Evolutionary conservation across 2,329 filamentous ascomycete species (phyloP), one percentile per base, ranked within the genome.

Genomic region (Apiospora koreana): DNA sequence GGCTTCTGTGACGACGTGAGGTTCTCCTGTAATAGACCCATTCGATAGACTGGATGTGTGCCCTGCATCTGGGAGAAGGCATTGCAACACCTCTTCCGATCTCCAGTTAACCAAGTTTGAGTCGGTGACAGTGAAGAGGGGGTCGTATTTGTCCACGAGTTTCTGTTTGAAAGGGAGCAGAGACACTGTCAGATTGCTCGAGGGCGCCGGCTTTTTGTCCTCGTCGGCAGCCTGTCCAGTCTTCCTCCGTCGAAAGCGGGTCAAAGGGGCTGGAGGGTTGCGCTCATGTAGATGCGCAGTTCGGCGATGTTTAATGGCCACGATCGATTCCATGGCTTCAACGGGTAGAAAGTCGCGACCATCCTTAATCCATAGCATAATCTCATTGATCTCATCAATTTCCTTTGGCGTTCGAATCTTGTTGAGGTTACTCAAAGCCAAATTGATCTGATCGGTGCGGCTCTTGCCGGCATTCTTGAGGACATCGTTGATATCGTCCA

Each of bases 331-430:
- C 72, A 81, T 74, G 50, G 73, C 69, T 2, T 74, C 72, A 2
- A 78, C 68, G 1, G 72, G 62, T 14, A 80, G 73, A 72, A 75
- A 80, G 2, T 71, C 67, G 21, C 74, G 70, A 2, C 75, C 78
- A 8, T 68, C 69, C 38, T 77, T 75, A 12, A 81, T 69, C 79
- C 80, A 81, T n/a, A 78, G 71, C 31, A 81, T 80, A 18, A 82
- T 79, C 68, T 81, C 80, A 67, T 82, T 82, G 65, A 81, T 81
- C 62, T 82, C 80, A 12, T 75, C 65, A 4, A 82, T 80, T 67
- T 82, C 79, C 50, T 79, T 80, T 3, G 76, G 54, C 0, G 79
- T 81, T 2, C 79, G 75, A 4, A 68, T 75, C 31, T 74, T 74
- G 67, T 81, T 80, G 21, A 82, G 76, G 0, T 71, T 74, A 35